Evolutionary conservation across 345 rosid genomes (phyloP).

Genomic region (Populus tremula): DNA sequence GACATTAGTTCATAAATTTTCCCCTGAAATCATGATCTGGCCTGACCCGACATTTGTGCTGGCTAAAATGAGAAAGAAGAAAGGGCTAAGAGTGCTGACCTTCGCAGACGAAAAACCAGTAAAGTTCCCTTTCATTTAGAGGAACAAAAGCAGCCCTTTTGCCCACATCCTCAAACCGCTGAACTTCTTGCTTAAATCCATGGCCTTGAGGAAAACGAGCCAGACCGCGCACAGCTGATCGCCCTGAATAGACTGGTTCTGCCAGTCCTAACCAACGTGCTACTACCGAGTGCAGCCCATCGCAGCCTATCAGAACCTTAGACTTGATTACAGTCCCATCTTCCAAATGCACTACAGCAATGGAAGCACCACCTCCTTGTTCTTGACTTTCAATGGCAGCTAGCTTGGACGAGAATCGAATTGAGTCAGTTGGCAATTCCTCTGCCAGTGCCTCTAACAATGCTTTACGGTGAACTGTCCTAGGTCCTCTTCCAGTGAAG

Average conservation of each 20-base stretch:
- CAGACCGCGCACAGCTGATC: conserved; percentile 34
- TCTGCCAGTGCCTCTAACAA: conserved; percentile 32
- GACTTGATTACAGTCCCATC: conserved; percentile 37
- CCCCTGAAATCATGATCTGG: neutral
- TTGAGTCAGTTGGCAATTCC: conserved; percentile 29
- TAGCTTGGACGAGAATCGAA: conserved; percentile 37
- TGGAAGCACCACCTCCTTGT: conserved; percentile 7
- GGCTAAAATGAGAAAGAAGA: neutral
- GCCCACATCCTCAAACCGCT: conserved; percentile 27
- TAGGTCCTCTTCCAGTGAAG: neutral
- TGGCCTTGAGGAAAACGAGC: conserved; percentile 37
- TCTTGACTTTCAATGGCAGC: conserved; percentile 17
- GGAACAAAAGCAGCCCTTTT: conserved; percentile 32
- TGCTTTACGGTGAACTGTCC: conserved; percentile 25
- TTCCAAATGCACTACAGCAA: conserved; percentile 18
- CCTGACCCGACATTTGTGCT: neutral
- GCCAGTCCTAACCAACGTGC: conserved; percentile 38
- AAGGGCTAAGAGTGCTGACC: conserved; percentile 8
- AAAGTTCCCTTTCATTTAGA: conserved; percentile 32
- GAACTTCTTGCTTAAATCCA: conserved; percentile 10
- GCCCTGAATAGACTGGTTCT: conserved; percentile 23
- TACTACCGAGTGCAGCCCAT: conserved; percentile 36
- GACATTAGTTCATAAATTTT: too few species aligned
- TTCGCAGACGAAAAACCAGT: conserved; percentile 22
- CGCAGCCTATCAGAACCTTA: conserved; percentile 43